Evolutionary conservation across 1,284 basidiomycete species (phyloP).

Genomic region (Mrakiaceae sp.): DNA sequence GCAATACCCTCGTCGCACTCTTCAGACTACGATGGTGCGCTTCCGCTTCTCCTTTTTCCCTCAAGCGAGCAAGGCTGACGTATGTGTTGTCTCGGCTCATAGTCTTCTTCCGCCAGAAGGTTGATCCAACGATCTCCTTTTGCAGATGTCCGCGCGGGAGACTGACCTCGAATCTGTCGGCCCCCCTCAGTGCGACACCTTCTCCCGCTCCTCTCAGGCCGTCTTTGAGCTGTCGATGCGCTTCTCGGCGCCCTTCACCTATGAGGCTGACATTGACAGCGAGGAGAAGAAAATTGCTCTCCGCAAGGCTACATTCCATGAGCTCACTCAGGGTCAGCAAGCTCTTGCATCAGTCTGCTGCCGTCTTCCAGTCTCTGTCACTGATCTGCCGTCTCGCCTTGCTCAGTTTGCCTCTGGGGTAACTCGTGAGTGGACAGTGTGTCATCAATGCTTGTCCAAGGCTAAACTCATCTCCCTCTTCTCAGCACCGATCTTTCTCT

Average conservation of each 20-base stretch:
- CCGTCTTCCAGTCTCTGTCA: conserved; percentile 17
- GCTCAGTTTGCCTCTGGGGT: conserved; percentile 77
- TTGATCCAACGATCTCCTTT: conserved; percentile 31
- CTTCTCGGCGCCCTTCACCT: conserved; percentile 74
- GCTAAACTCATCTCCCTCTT: too few relatives aligned
- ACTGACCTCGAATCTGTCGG: background rate
- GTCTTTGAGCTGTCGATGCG: conserved; percentile 92
- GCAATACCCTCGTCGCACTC: too few relatives aligned
- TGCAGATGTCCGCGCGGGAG: background rate
- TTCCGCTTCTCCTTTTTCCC: background rate
- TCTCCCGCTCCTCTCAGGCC: conserved; percentile 80
- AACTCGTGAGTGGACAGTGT: too few relatives aligned
- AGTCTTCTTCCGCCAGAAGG: conserved; percentile 73
- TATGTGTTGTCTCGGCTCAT: too few relatives aligned
- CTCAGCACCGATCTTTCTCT: conserved; percentile 71
- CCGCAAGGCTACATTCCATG: conserved; percentile 83
- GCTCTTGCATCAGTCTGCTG: conserved; percentile 20
- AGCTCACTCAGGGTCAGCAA: conserved; percentile 67
- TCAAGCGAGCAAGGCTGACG: background rate
- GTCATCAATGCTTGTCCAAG: too few relatives aligned
- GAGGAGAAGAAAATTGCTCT: conserved; percentile 51
- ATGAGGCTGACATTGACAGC: conserved; percentile 45
- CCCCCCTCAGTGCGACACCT: conserved; percentile 62
- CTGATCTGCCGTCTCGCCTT: background rate
- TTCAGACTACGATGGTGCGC: background rate